These are phyloP conservation scores for Trametes cinnabarina DNA, from an alignment of 768 basidiomycete species.

Conservation along the genomic window DNA sequence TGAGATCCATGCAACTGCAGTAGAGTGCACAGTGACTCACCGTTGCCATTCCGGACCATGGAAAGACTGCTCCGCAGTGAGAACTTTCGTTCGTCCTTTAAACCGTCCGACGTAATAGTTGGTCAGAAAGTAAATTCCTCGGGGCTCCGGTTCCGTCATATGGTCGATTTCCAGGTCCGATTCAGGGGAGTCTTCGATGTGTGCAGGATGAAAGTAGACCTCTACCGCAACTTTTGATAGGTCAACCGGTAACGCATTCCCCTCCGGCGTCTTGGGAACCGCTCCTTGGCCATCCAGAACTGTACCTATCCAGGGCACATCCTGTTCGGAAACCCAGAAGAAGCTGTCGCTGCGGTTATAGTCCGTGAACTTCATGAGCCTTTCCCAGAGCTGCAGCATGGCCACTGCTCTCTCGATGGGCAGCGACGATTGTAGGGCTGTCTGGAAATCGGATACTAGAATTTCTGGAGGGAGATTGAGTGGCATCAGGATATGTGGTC, in stretches of 20 bases:
- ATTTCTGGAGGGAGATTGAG: neutral
- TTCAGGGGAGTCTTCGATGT: neutral
- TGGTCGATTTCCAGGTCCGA: neutral
- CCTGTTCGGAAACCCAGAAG: neutral
- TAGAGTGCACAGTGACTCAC: too few relatives aligned
- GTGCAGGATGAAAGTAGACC: neutral
- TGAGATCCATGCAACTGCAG: too few relatives aligned
- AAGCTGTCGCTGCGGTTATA: neutral
- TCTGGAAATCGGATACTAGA: neutral
- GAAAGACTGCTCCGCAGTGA: too few relatives aligned
- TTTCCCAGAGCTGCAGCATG: neutral
- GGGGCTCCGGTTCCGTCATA: too few relatives aligned
- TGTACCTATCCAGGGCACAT: neutral
- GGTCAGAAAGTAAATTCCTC: too few relatives aligned
- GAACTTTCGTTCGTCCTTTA: too few relatives aligned
- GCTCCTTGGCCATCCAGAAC: neutral
- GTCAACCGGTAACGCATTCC: neutral
- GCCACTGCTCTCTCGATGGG: neutral
- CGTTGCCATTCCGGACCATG: too few relatives aligned
- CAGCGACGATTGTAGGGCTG: neutral
- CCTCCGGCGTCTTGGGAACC: neutral
- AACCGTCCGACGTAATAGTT: too few relatives aligned
- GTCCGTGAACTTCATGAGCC: neutral
- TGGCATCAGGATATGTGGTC: too few relatives aligned
- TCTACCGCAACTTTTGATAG: neutral